These are phyloP conservation scores for Dioscorea zingiberensis DNA, from an alignment of 106 monocot genomes.

Conservation along the genomic window DNA sequence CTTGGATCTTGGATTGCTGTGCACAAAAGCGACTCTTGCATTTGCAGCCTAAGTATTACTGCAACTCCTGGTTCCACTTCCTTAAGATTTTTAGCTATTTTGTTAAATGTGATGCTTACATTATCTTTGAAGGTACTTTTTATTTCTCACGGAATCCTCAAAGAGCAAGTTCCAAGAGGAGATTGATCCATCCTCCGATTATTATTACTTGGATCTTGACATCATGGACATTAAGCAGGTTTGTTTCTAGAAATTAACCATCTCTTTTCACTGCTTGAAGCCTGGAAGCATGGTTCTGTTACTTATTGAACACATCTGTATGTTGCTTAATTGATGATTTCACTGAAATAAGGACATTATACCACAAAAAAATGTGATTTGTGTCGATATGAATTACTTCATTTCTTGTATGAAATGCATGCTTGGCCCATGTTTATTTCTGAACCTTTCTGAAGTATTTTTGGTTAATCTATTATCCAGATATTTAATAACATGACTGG, in stretches of 20 bases:
- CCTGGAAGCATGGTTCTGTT: too few species aligned
- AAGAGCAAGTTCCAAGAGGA: constrained; percentile 75
- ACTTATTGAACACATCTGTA: too few species aligned
- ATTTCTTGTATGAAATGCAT: neutral
- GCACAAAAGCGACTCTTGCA: constrained; percentile 55
- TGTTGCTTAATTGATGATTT: too few species aligned
- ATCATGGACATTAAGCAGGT: constrained; percentile 87
- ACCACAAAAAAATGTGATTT: too few species aligned
- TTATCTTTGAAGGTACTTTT: constrained; percentile 65
- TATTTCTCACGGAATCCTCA: constrained; percentile 68
- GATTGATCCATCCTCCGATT: constrained; percentile 83
- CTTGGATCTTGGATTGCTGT: constrained; percentile 90
- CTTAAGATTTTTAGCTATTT: neutral
- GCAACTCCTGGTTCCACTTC: neutral
- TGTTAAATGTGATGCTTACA: neutral
- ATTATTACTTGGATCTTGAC: constrained; percentile 93
- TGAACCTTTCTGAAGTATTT: constrained; percentile 1
- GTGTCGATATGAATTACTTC: too few species aligned
- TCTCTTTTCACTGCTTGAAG: too few species aligned
- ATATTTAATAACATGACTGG: constrained; percentile 71
- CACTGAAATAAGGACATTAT: too few species aligned
- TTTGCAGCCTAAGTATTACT: constrained; percentile 80
- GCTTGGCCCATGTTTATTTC: neutral
- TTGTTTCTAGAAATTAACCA: neutral
- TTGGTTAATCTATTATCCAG: constrained; percentile 18